Evolutionary conservation across 2,329 filamentous ascomycete genomes (phyloP).

Genomic region (Apiospora kogelbergensis): DNA sequence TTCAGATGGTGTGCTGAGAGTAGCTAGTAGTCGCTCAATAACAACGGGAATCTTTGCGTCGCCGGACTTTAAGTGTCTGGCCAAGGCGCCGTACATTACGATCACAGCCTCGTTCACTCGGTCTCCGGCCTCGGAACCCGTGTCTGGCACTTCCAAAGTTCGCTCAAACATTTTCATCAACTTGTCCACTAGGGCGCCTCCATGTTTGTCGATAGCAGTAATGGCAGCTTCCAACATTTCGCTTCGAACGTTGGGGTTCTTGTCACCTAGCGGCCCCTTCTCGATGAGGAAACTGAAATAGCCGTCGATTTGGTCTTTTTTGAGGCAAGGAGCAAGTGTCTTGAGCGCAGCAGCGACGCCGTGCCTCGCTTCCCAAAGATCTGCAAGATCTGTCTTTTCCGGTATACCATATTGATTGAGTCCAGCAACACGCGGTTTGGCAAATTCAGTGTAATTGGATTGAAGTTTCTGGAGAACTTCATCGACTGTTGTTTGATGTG

Average conservation of each 20-base stretch:
- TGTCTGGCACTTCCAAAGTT: slow-evolving; percentile 82
- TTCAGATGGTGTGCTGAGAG: slow-evolving; percentile 91
- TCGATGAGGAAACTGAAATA: slow-evolving; percentile 87
- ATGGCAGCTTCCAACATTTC: slow-evolving; percentile 93
- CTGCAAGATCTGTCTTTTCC: slow-evolving; percentile 79
- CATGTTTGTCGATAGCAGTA: slow-evolving; percentile 76
- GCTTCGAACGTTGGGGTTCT: slow-evolving; percentile 71
- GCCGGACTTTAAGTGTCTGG: slow-evolving; percentile 80
- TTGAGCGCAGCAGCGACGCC: slow-evolving; percentile 87
- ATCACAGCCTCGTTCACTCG: slow-evolving; percentile 96
- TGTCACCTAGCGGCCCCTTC: slow-evolving; percentile 82
- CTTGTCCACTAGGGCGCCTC: slow-evolving; percentile 78
- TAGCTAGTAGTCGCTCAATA: slow-evolving; percentile 80
- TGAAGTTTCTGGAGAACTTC: slow-evolving; percentile 66
- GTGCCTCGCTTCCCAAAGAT: slow-evolving; percentile 89
- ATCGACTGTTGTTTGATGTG: slow-evolving; percentile 59
- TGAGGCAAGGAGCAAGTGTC: slow-evolving; percentile 72
- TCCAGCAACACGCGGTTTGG: slow-evolving; percentile 79
- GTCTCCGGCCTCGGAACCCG: slow-evolving; percentile 78
- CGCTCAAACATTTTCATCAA: slow-evolving; percentile 91
- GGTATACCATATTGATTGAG: slow-evolving; percentile 95
- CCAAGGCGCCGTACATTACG: slow-evolving; percentile 93
- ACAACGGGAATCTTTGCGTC: slow-evolving; percentile 87
- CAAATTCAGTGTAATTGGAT: slow-evolving; percentile 71
- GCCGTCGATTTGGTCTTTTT: slow-evolving; percentile 66